These are phyloP conservation scores for Quercus variabilis DNA, from an alignment of 306 rosid genomes.

Conservation along the genomic window DNA sequence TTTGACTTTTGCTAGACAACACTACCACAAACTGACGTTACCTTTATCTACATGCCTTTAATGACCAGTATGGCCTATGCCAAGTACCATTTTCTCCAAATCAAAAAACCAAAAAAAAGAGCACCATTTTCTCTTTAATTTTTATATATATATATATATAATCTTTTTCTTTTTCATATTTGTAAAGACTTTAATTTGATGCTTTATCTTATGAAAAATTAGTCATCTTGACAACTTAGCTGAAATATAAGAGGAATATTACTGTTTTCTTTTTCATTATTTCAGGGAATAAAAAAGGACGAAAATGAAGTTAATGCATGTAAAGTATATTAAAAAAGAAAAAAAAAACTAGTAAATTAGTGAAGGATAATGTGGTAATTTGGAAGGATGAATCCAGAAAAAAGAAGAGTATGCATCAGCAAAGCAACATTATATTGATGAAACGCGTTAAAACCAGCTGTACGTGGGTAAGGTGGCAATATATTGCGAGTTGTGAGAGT, in stretches of 20 bases:
- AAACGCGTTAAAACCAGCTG: conserved; percentile 15
- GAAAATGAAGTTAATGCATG: too few relatives aligned
- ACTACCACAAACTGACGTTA: not conserved
- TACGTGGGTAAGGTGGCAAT: not conserved
- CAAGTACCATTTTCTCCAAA: not conserved
- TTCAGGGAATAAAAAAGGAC: not conserved
- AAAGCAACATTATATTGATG: not conserved
- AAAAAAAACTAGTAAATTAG: not conserved
- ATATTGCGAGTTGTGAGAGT: too few relatives aligned
- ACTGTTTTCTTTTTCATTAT: too few relatives aligned
- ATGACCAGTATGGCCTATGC: not conserved
- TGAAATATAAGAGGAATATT: too few relatives aligned
- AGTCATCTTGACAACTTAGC: too few relatives aligned
- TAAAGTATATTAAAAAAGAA: not conserved
- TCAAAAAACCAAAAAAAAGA: too few relatives aligned
- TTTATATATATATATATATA: not conserved
- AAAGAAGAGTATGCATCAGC: not conserved
- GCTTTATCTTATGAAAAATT: not conserved
- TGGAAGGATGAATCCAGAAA: not conserved
- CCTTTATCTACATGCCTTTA: not conserved
- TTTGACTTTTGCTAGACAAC: not conserved
- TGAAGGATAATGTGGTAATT: not conserved
- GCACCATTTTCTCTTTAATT: not conserved
- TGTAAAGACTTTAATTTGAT: not conserved
- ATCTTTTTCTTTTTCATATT: too few relatives aligned